Percentiles rank a stretch among this genome's conserved stretches.
Conservation (phyloP, 2,329 filamentous ascomycete genomes). For the Allantophomopsis cytisporea region DNA sequence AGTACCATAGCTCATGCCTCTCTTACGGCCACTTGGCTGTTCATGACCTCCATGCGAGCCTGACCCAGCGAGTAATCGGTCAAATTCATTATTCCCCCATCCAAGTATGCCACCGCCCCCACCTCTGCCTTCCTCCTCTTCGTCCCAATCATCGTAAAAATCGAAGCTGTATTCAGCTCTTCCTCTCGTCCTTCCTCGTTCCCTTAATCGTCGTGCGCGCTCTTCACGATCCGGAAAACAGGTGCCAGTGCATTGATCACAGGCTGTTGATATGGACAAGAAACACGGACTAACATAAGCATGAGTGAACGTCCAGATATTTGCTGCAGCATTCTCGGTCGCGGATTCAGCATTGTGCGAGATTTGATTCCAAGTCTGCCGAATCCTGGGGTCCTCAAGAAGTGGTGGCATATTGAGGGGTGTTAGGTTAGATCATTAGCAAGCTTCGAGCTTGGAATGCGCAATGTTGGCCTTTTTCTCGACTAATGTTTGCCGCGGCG, state of each 20-base stretch:
- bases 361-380: conserved; percentile 87
- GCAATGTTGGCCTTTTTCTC: no score
- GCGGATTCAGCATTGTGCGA: conserved; percentile 81
- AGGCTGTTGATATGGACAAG: conserved; percentile 45
- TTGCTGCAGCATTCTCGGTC: conserved; percentile 82
- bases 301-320: conserved; percentile 81
- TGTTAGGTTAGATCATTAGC: no score
- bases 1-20: conserved; percentile 84
- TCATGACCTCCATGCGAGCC: conserved; percentile 31
- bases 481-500: no score
- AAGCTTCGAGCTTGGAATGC: no score
- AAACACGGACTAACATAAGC: conserved; percentile 77
- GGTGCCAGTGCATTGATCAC: conserved; percentile 60
- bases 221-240: conserved; percentile 64
- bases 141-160: conserved; percentile 96
- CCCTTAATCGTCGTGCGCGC: conserved; percentile 51
- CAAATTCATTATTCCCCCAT: conserved; percentile 78
- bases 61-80: conserved; percentile 63
- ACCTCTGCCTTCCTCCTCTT: conserved; percentile 31
- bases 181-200: conserved; percentile 43
- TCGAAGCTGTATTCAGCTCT: conserved; percentile 80
- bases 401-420: conserved; percentile 21
- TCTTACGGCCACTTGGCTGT: conserved; percentile 56
- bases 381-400: conserved; percentile 73
- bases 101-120: conserved; percentile 48